These are phyloP conservation scores for Musa schizocarpa DNA, from an alignment of 176 grass and related monocot genomes.

Conservation along the genomic window DNA sequence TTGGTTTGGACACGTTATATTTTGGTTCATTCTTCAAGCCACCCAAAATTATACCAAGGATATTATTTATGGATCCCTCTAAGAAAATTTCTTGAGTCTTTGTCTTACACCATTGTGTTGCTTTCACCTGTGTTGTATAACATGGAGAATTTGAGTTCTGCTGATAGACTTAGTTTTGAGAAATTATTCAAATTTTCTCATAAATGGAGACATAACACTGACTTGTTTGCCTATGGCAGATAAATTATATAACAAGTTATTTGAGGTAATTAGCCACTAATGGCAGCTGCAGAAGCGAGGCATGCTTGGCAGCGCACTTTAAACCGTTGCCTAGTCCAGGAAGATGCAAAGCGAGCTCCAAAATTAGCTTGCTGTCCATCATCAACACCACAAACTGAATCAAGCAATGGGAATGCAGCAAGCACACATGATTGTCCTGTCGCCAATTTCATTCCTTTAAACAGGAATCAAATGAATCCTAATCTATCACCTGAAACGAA, in stretches of 20 bases:
- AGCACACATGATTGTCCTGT: conserved; percentile 27
- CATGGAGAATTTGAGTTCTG: too few relatives aligned
- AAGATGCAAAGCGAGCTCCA: conserved; percentile 89
- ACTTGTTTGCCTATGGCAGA: conserved; percentile 1
- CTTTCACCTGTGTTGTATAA: too few relatives aligned
- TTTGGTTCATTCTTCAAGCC: too few relatives aligned
- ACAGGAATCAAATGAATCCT: conserved; percentile 40
- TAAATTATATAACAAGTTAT: neutral
- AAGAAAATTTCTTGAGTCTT: too few relatives aligned
- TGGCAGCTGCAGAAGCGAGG: conserved; percentile 95
- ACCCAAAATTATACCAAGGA: too few relatives aligned
- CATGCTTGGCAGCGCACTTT: conserved; percentile 79
- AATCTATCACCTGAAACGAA: conserved; percentile 53
- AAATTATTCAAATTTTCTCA: neutral
- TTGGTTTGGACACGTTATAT: too few relatives aligned
- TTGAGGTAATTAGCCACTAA: conserved; percentile 9
- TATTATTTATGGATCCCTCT: too few relatives aligned
- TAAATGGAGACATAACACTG: neutral
- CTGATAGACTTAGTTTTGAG: neutral
- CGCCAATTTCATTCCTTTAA: conserved; percentile 47
- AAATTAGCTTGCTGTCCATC: conserved; percentile 58
- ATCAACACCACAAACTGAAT: conserved; percentile 31
- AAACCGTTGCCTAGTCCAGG: conserved; percentile 80
- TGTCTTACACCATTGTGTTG: too few relatives aligned
- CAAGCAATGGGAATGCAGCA: conserved; percentile 25